Percentiles rank a stretch among this genome's conserved stretches.
These are phyloP conservation scores for Hansfordia pulvinata DNA, from an alignment of 2,329 filamentous ascomycete genomes.

Conservation along the genomic window DNA sequence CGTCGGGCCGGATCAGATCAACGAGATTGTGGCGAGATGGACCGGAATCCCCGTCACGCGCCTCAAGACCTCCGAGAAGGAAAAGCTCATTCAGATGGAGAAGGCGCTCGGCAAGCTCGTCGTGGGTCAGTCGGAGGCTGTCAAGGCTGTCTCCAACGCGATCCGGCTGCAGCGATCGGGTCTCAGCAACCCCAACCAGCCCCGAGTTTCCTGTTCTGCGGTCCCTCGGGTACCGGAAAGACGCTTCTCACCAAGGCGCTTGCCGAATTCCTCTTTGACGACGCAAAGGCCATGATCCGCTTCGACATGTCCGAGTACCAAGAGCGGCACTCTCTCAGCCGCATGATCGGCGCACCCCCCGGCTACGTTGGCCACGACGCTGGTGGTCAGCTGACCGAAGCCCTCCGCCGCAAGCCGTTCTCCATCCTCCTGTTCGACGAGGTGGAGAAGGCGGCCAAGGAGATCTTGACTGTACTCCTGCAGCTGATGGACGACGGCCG, in stretches of 20 bases:
- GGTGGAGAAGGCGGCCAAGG: constrained; percentile 97
- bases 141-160: constrained; percentile 84
- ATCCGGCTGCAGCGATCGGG: constrained; percentile 92
- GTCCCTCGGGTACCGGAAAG: constrained; percentile 96
- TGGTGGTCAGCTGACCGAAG: constrained; percentile 90
- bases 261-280: constrained; percentile 96
- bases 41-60: constrained; percentile 96
- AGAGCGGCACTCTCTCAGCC: constrained; percentile 84
- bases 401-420: constrained; percentile 86
- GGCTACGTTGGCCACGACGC: constrained; percentile 96
- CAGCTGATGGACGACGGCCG: constrained; percentile 99
- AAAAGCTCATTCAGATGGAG: constrained; percentile 98
- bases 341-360: constrained; percentile 95
- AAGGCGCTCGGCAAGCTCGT: constrained; percentile 71
- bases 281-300: constrained; percentile 92
- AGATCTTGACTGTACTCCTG: constrained; percentile 90
- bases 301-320: constrained; percentile 99
- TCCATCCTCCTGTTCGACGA: constrained; percentile 97
- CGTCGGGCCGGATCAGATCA: constrained; percentile 95
- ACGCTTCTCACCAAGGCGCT: constrained; percentile 93
- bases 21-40: constrained; percentile 93
- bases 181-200: constrained; percentile 89
- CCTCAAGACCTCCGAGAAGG: constrained; percentile 89
- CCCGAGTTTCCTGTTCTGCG: constrained; percentile 98
- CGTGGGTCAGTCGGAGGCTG: constrained; percentile 88